These are phyloP conservation scores for Piloderma croceum DNA, from an alignment of 768 basidiomycete genomes.

Conservation along the genomic window DNA sequence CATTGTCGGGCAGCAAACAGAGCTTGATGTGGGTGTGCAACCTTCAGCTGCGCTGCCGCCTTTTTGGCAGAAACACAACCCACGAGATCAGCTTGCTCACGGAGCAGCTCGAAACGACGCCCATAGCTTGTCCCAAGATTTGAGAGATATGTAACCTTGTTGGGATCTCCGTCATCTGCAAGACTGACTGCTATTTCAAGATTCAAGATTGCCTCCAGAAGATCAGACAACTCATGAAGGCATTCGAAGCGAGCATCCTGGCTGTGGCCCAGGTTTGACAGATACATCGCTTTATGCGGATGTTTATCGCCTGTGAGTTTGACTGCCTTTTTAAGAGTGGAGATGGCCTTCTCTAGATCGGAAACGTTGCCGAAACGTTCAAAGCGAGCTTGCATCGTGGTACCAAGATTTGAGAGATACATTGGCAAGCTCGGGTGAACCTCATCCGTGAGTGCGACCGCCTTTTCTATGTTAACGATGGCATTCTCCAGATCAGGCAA, in stretches of 20 bases:
- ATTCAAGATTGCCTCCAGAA: slow-evolving; percentile 6
- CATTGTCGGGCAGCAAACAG: no score
- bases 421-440: not conserved
- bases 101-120: slow-evolving; percentile 5
- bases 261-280: slow-evolving; percentile 7
- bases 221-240: slow-evolving; percentile 6
- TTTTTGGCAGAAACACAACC: no score
- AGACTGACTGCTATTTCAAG: slow-evolving; percentile 4
- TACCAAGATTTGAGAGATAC: slow-evolving; percentile 1
- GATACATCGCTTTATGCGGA: slow-evolving; percentile 4
- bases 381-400: not conserved
- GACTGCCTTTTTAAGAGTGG: no score
- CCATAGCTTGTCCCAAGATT: slow-evolving; percentile 4
- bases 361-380: not conserved
- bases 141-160: not conserved
- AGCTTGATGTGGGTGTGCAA: no score
- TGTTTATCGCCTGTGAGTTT: slow-evolving; percentile 5
- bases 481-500: no score
- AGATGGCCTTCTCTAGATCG: slow-evolving; percentile 2
- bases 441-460: not conserved
- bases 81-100: slow-evolving; percentile 6
- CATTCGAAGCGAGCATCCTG: slow-evolving; percentile 3
- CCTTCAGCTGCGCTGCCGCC: no score
- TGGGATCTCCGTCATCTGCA: slow-evolving; percentile 4
- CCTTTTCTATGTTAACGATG: not conserved